A percentile compares a stretch with the other conserved stretches of the same genome.
These are phyloP conservation scores for Fusarium pseudocircinatum DNA, from an alignment of 2,329 filamentous ascomycete species.

Conservation along the genomic window DNA sequence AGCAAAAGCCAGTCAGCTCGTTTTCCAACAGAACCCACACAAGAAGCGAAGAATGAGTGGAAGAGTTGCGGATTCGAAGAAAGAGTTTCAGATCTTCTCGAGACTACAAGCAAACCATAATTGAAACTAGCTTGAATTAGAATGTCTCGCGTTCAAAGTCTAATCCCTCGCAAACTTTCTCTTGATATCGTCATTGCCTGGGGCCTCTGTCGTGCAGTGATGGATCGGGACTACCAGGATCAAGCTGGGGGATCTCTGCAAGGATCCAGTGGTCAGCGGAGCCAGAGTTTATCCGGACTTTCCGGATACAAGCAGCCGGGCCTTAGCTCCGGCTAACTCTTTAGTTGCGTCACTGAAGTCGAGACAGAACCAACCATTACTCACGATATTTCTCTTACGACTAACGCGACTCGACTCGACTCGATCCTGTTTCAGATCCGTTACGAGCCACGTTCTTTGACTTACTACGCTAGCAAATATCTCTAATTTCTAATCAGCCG, in stretches of 20 bases:
- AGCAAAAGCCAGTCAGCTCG: background rate
- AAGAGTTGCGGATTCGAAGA: background rate
- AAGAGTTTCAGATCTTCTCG: background rate
- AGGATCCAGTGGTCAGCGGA: conserved; percentile 27
- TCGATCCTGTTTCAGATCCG: conserved; percentile 20
- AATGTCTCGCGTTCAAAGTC: background rate
- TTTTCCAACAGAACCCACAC: background rate
- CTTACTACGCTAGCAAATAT: conserved; percentile 8
- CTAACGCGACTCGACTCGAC: conserved; percentile 5
- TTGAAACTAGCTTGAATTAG: background rate
- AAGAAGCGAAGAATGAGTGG: background rate
- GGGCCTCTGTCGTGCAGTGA: conserved; percentile 25
- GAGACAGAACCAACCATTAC: background rate
- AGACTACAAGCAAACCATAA: background rate
- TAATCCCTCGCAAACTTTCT: background rate
- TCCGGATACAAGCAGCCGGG: conserved; percentile 4
- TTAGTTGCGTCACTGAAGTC: conserved; percentile 39
- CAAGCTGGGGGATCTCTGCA: conserved; percentile 36
- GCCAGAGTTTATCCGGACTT: conserved; percentile 32
- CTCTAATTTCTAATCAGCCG: background rate
- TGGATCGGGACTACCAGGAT: conserved; percentile 32
- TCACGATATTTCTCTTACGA: background rate
- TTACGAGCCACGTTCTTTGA: conserved; percentile 11
- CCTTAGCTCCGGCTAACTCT: conserved; percentile 16
- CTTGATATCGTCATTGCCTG: background rate